Conservation (phyloP, 768 basidiomycete genomes). For the Hygrophoropsis aurantiaca region DNA sequence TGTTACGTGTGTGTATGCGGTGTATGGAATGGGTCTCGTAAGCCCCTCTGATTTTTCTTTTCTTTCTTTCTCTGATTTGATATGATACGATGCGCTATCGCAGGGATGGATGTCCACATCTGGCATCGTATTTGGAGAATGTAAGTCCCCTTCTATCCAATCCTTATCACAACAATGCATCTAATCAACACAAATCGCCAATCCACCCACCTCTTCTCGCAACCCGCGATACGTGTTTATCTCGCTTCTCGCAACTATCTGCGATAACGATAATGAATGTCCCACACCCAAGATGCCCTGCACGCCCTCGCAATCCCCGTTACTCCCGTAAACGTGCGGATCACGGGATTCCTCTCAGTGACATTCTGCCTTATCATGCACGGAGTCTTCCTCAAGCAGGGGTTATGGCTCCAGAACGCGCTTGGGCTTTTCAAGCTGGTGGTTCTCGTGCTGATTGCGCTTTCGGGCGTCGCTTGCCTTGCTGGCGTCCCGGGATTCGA, state of each 20-base stretch:
- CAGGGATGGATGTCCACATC: slow-evolving; percentile 61
- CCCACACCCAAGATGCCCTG: slow-evolving; percentile 55
- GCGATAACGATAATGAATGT: neutral
- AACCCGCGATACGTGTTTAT: too few relatives aligned
- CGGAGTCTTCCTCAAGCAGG: slow-evolving; percentile 50
- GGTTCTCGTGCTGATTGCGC: slow-evolving; percentile 49
- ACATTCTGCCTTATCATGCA: slow-evolving; percentile 60
- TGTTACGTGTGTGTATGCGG: slow-evolving; percentile 55
- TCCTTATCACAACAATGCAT: neutral
- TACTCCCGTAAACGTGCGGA: slow-evolving; percentile 46
- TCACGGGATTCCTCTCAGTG: slow-evolving; percentile 54
- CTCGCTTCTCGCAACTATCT: too few relatives aligned
- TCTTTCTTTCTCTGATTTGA: neutral
- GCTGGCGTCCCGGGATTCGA: slow-evolving; percentile 47
- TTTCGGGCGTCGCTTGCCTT: slow-evolving; percentile 55
- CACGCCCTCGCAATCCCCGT: slow-evolving; percentile 51
- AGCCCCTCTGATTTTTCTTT: slow-evolving; percentile 17
- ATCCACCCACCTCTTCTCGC: too few relatives aligned
- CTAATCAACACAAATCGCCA: neutral
- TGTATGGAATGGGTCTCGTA: slow-evolving; percentile 59
- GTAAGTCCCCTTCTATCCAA: slow-evolving; percentile 31
- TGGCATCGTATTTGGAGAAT: slow-evolving; percentile 72
- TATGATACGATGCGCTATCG: neutral
- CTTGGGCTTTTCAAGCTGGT: slow-evolving; percentile 65
- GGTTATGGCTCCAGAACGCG: slow-evolving; percentile 61